Conservation (phyloP, 2,329 filamentous ascomycete genomes). For the Cytospora mali region DNA sequence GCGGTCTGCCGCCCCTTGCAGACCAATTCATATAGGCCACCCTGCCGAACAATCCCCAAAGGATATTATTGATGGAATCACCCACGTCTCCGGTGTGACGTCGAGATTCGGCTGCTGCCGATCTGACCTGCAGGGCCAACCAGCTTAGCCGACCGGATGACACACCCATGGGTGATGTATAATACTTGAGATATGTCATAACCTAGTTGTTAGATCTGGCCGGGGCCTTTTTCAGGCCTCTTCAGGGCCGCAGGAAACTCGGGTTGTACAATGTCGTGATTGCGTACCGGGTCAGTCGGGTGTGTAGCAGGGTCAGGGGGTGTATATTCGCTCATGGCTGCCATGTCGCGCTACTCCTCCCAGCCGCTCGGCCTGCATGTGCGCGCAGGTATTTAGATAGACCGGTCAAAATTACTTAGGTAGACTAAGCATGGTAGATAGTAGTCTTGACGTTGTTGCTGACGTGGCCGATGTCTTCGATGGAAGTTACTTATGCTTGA, state of each 20-base stretch:
- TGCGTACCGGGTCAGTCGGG: background rate
- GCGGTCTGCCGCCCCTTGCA: background rate
- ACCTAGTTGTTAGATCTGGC: background rate
- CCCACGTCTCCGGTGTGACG: background rate
- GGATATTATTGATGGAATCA: background rate
- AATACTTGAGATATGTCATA: background rate
- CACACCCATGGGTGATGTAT: background rate
- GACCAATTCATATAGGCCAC: background rate
- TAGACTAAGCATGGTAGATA: background rate
- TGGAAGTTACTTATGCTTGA: background rate
- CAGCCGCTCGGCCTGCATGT: background rate
- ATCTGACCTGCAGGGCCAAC: background rate
- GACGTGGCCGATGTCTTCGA: background rate
- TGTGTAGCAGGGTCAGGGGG: background rate
- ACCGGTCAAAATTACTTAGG: background rate
- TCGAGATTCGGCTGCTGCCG: slow-evolving; percentile 4
- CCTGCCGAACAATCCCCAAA: background rate
- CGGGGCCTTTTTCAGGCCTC: background rate
- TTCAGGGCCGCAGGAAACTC: background rate
- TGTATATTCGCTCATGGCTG: background rate
- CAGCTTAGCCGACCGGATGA: background rate
- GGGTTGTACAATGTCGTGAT: background rate
- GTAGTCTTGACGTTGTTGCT: background rate
- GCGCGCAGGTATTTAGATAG: background rate
- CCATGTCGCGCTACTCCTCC: too few species aligned